These are phyloP conservation scores for Bryoglossum gracile DNA, from an alignment of 495 filamentous ascomycete genomes.

Conservation along the genomic window DNA sequence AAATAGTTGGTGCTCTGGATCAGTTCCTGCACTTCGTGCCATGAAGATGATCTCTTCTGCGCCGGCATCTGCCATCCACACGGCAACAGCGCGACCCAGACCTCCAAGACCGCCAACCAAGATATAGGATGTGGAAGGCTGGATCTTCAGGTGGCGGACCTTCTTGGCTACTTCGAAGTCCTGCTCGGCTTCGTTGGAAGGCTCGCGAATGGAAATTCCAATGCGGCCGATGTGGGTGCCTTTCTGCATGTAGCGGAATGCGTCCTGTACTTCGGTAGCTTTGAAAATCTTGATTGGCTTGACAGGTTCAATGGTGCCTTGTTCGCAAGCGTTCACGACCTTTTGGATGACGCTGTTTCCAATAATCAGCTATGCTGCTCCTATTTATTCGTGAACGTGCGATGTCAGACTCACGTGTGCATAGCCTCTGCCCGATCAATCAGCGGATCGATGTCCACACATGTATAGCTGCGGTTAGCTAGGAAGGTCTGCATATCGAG, in stretches of 20 bases:
- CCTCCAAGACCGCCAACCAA: conserved; percentile 57
- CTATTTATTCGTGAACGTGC: not conserved
- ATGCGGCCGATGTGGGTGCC: conserved; percentile 33
- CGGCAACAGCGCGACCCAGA: conserved; percentile 50
- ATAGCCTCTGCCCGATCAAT: not conserved
- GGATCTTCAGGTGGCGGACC: not conserved
- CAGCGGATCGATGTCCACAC: not conserved
- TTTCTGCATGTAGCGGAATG: conserved; percentile 35
- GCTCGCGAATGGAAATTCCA: no score
- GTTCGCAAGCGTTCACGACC: not conserved
- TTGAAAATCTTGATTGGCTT: conserved; percentile 31
- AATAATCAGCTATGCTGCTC: not conserved
- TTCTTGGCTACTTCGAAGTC: conserved; percentile 6
- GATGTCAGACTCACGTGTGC: not conserved
- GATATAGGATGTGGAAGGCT: conserved; percentile 37
- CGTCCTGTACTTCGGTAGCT: conserved; percentile 30
- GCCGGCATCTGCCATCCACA: conserved; percentile 51
- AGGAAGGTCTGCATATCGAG: conserved; percentile 25
- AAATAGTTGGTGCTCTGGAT: conserved; percentile 22
- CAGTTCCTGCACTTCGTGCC: conserved; percentile 38
- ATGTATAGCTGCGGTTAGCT: conserved; percentile 2
- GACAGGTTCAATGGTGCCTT: conserved; percentile 19
- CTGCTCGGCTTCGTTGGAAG: no score
- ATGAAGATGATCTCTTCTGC: conserved; percentile 51
- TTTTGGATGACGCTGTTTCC: not conserved